These are phyloP conservation scores for Bipolaris victoriae DNA, from an alignment of 2,329 filamentous ascomycete genomes.

Conservation along the genomic window DNA sequence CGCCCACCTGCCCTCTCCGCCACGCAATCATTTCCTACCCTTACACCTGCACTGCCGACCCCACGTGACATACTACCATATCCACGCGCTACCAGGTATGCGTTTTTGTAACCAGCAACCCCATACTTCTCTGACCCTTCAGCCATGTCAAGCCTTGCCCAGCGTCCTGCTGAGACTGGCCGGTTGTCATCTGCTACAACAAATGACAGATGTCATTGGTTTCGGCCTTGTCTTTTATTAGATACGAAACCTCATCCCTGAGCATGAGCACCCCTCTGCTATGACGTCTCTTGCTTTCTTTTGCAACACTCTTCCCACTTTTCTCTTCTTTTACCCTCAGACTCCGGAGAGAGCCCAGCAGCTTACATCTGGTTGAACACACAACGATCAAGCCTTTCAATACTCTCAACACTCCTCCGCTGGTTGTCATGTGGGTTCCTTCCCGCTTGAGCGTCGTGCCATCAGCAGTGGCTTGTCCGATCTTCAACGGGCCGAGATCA, in stretches of 20 bases:
- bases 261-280: not conserved
- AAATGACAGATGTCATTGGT: not conserved
- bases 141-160: not conserved
- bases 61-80: not conserved
- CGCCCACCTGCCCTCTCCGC: constrained; percentile 2
- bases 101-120: not conserved
- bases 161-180: not conserved
- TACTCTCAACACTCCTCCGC: not conserved
- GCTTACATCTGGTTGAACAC: not conserved
- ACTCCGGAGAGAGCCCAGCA: not conserved
- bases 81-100: not conserved
- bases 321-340: not conserved
- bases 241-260: not conserved
- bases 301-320: not conserved
- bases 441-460: not conserved
- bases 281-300: not conserved
- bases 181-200: not conserved
- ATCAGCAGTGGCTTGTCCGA: not conserved
- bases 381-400: not conserved
- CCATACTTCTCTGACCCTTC: not conserved
- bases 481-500: not conserved
- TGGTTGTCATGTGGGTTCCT: not conserved
- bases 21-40: not conserved
- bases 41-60: too few relatives aligned
- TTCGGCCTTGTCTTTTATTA: not conserved